Conservation (phyloP, 805 yeast genomes). For the Myxozyma udenii region DNA sequence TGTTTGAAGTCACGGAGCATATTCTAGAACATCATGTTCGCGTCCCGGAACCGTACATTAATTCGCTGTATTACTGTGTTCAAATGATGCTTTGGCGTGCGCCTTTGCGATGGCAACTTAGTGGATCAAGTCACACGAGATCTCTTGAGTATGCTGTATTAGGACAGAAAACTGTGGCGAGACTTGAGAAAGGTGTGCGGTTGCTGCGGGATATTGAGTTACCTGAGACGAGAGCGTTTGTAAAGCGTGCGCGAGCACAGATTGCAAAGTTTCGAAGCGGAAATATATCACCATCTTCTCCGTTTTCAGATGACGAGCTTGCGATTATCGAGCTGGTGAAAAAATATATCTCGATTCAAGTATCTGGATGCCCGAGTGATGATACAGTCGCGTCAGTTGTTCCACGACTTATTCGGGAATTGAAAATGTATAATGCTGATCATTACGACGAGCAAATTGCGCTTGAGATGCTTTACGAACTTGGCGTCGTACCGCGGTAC, state of each 20-base stretch:
- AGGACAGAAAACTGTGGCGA: conserved; percentile 4
- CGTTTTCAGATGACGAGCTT: conserved; percentile 8
- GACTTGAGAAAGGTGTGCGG: conserved; percentile 5
- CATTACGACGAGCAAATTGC: background rate
- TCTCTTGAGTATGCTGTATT: conserved; percentile 14
- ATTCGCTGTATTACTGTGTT: conserved; percentile 18
- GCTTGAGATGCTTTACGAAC: conserved; percentile 25
- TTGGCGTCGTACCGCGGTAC: conserved; percentile 31
- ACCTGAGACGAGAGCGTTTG: conserved; percentile 1
- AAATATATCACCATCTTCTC: conserved; percentile 1
- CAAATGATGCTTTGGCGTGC: conserved; percentile 12
- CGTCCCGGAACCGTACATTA: background rate
- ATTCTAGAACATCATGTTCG: background rate
- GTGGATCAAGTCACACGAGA: conserved; percentile 4
- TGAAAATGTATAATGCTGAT: conserved; percentile 14
- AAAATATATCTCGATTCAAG: background rate
- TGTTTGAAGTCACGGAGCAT: conserved; percentile 13
- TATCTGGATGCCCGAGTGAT: background rate
- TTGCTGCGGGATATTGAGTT: conserved; percentile 9
- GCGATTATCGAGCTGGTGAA: conserved; percentile 18
- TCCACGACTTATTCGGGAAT: conserved; percentile 13
- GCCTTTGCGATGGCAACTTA: conserved; percentile 14
- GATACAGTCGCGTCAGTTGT: conserved; percentile 9
- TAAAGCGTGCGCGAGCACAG: background rate
- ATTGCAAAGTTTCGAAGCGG: conserved; percentile 6